Evolutionary conservation across 805 yeast genomes (phyloP).

Genomic region (Wickerhamiella lipophila): DNA sequence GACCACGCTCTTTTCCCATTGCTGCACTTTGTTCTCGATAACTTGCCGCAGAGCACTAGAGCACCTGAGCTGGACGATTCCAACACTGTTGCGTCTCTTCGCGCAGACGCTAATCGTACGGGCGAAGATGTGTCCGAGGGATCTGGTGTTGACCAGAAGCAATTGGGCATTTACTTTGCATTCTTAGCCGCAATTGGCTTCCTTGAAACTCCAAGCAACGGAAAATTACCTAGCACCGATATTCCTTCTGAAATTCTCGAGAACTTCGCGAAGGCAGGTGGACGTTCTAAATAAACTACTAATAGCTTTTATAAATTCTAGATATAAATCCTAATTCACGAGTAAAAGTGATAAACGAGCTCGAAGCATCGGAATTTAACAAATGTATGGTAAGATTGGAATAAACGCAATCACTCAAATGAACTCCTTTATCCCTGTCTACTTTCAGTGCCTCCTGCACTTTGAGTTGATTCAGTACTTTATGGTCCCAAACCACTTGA

Average conservation of each 20-base stretch:
- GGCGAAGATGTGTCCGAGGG: constrained; percentile 60
- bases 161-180: constrained; percentile 63
- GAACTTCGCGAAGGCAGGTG: constrained; percentile 30
- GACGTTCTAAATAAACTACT: constrained; percentile 24
- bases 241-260: constrained; percentile 34
- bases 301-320: too few relatives aligned
- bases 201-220: constrained; percentile 49
- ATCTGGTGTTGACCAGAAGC: constrained; percentile 54
- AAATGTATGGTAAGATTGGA: too few relatives aligned
- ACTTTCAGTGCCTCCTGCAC: too few relatives aligned
- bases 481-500: too few relatives aligned
- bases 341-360: too few relatives aligned
- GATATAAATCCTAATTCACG: too few relatives aligned
- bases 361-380: too few relatives aligned
- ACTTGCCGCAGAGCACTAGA: constrained; percentile 77
- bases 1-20: constrained; percentile 88
- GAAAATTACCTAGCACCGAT: constrained; percentile 30
- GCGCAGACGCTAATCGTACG: constrained; percentile 46
- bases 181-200: constrained; percentile 73
- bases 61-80: constrained; percentile 92
- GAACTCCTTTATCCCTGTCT: too few relatives aligned
- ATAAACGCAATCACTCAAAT: too few relatives aligned
- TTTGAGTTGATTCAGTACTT: too few relatives aligned
- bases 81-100: constrained; percentile 63
- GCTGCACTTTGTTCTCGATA: constrained; percentile 85